Base-by-base conservation (phyloP, 208 protist genomes). In the Wallacemonas sp. region DNA sequence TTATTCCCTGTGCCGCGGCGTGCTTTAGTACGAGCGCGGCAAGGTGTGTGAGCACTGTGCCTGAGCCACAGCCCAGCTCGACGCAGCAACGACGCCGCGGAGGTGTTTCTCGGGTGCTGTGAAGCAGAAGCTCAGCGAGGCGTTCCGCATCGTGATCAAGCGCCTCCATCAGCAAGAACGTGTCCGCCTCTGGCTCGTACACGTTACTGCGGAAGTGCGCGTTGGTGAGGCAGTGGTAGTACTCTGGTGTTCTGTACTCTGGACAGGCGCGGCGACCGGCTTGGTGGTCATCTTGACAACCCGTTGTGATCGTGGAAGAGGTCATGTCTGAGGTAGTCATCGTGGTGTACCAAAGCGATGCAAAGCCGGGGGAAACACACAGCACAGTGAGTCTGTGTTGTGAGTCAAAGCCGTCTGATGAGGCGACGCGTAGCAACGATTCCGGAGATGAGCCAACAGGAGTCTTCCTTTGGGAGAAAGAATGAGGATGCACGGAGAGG, bases 131-230 rank as follows among this genome's bases (percentile, higher is more conserved):
- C 4, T 60, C 15, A 4, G 63, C 66, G 15, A 95, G 77, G 41
- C 70, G 39, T 27, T 45, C 67, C 0, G 61, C 67, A 24, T 93
- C 82, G 30, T 66, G 70, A 60, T 94, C 88, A 3, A 96, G 74
- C 0, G 88, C 84, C 26, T 91, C 86, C 0, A 96, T 68, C 24
- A 96, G 82, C 4, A 96, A 69, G 75, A 96, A 96, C 11, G 86
- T 94, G 63, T 96, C 91, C 2, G 88, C 91, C 79, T 96, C 91
- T 4, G 91, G 91, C 72, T 91, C 91, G 66, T 96, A 96, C 22
- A 96, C 91, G 54, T 62, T 80, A 30, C 67, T 47, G 34, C 86
- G 88, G 47, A 92, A 86, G n/a, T 67, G 75, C 0, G 68, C 17
- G 34, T 96, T 86, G 0, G 68, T 72, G 56, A 96, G 63, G 62